phyloP scores from a whole-genome alignment of 179 eudicot genomes.

The Vitellaria paradoxa region DNA sequence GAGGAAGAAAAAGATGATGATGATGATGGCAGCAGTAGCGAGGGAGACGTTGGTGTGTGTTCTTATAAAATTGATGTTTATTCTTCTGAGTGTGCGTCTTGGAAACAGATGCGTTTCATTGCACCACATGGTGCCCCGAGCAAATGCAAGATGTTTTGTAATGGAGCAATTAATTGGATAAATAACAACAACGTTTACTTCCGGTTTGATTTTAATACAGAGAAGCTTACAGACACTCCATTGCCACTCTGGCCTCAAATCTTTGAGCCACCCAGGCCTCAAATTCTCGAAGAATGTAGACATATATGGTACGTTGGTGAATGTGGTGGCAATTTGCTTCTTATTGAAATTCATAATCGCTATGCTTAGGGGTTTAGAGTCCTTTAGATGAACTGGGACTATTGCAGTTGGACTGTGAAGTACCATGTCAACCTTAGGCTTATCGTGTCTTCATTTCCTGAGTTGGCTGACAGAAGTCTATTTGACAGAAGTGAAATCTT shows the following conservation, averaged over 20 bases:
- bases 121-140: too few relatives aligned
- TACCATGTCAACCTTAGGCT: too few relatives aligned
- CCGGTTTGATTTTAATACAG: not conserved
- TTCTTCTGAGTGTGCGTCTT: not conserved
- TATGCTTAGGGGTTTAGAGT: not conserved
- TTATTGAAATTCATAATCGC: not conserved
- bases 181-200: not conserved
- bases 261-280: not conserved
- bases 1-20: too few relatives aligned
- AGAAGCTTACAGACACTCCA: not conserved
- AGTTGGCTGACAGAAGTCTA: too few relatives aligned
- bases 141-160: not conserved
- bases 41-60: too few relatives aligned
- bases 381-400: not conserved
- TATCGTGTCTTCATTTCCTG: too few relatives aligned
- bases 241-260: too few relatives aligned
- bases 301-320: not conserved
- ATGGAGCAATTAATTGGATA: not conserved
- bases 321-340: slow-evolving; percentile 5
- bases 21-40: too few relatives aligned
- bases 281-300: not conserved
- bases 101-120: not conserved
- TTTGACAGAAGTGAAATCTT: too few relatives aligned
- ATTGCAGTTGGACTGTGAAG: too few relatives aligned
- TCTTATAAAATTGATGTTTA: too few relatives aligned